Evolutionary conservation across 192 early-diverging fungal species (phyloP).

Genomic region (Anaeromyces robustus): DNA sequence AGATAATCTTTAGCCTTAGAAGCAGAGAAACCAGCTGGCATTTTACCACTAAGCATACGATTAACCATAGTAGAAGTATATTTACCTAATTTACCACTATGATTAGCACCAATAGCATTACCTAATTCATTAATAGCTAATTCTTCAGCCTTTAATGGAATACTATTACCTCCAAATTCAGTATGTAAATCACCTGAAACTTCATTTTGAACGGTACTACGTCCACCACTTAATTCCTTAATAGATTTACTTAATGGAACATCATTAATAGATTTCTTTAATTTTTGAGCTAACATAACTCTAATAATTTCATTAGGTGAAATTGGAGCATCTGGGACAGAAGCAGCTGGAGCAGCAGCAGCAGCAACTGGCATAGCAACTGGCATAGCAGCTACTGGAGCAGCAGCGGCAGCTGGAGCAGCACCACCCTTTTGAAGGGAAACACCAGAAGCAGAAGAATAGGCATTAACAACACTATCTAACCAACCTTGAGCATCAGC

Average conservation of each 20-base stretch:
- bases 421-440: neutral
- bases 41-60: constrained; percentile 72
- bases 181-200: constrained; percentile 86
- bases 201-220: constrained; percentile 91
- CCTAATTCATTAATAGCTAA: constrained; percentile 68
- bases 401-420: constrained; percentile 20
- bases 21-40: constrained; percentile 79
- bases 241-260: constrained; percentile 61
- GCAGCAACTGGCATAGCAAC: neutral
- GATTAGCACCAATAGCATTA: constrained; percentile 25
- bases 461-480: constrained; percentile 43
- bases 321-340: constrained; percentile 49
- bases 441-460: constrained; percentile 36
- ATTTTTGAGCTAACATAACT: constrained; percentile 74
- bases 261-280: constrained; percentile 66
- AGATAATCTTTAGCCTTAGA: constrained; percentile 66
- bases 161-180: constrained; percentile 64
- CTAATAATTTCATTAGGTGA: constrained; percentile 70
- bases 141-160: constrained; percentile 84
- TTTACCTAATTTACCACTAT: constrained; percentile 59
- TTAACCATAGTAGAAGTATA: constrained; percentile 54
- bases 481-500: constrained; percentile 67
- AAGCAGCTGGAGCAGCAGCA: neutral
- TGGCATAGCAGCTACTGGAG: neutral
- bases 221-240: constrained; percentile 88